Evolutionary conservation across 345 rosid species (phyloP).

Genomic region (Arabidopsis suecica): DNA sequence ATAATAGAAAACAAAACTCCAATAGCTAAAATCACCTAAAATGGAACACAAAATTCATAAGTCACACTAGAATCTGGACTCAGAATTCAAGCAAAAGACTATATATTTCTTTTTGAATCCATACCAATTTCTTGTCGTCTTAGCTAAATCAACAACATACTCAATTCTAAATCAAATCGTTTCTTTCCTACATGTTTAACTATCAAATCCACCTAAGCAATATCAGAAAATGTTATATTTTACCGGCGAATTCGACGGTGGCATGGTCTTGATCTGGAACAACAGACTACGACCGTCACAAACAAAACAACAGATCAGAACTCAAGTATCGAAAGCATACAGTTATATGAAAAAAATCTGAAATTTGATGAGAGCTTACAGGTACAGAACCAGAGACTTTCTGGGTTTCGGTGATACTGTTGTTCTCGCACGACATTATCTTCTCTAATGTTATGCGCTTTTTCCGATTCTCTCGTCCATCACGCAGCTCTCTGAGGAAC

Average conservation of each 20-base stretch:
- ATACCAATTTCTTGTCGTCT: neutral
- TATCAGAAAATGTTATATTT: neutral
- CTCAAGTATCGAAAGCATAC: constrained; percentile 22
- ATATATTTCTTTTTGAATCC: neutral
- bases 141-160: constrained; percentile 4
- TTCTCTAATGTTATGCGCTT: neutral
- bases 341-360: neutral
- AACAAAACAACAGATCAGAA: constrained; percentile 44
- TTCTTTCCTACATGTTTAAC: neutral
- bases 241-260: constrained; percentile 78
- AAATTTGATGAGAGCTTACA: constrained; percentile 48
- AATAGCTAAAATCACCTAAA: neutral
- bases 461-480: neutral
- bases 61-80: neutral
- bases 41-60: no score
- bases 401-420: constrained; percentile 75
- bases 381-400: constrained; percentile 86
- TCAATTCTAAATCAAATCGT: neutral
- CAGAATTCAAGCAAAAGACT: neutral
- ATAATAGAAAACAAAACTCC: neutral
- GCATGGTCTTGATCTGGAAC: constrained; percentile 76
- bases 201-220: neutral
- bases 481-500: constrained; percentile 4
- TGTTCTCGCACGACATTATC: constrained; percentile 89
- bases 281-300: constrained; percentile 62